Percentiles rank a stretch among this genome's conserved stretches.
Evolutionary conservation across 164 flowering plant genomes (phyloP).

Genomic region (Magnolia officinalis): DNA sequence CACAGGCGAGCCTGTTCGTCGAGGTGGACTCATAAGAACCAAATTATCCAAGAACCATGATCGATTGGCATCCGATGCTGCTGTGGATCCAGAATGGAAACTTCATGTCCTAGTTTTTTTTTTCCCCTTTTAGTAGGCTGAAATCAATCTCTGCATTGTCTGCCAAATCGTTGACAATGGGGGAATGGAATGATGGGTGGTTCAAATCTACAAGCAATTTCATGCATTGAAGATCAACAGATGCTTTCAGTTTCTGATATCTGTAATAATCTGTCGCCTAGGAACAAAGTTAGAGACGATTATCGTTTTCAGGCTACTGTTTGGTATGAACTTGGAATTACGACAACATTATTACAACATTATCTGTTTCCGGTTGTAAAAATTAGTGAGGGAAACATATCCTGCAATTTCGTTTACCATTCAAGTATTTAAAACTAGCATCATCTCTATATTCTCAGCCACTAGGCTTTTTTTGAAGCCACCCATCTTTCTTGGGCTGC

Average conservation of each 20-base stretch:
- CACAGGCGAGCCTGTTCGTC: conserved; percentile 92
- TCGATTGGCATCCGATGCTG: conserved; percentile 1
- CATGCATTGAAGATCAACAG: not conserved
- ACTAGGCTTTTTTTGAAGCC: no score
- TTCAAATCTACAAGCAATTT: not conserved
- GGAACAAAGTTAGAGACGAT: not conserved
- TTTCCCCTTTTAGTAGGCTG: not conserved
- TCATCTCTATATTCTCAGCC: no score
- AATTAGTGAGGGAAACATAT: no score
- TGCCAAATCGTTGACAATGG: not conserved
- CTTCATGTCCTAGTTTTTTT: not conserved
- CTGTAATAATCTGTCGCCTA: not conserved
- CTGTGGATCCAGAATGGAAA: conserved; percentile 10
- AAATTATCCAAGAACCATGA: not conserved
- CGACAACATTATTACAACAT: not conserved
- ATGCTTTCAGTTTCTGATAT: conserved; percentile 2
- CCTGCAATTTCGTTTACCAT: no score
- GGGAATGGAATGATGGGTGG: not conserved
- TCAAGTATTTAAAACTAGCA: no score
- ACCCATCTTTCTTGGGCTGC: no score
- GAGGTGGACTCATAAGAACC: conserved; percentile 47
- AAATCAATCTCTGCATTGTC: conserved; percentile 5
- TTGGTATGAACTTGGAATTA: not conserved
- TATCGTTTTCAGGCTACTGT: not conserved
- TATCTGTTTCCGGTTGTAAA: not conserved